These are phyloP conservation scores for Fraxinus nigra DNA, from an alignment of 305 asterid species.

Conservation along the genomic window DNA sequence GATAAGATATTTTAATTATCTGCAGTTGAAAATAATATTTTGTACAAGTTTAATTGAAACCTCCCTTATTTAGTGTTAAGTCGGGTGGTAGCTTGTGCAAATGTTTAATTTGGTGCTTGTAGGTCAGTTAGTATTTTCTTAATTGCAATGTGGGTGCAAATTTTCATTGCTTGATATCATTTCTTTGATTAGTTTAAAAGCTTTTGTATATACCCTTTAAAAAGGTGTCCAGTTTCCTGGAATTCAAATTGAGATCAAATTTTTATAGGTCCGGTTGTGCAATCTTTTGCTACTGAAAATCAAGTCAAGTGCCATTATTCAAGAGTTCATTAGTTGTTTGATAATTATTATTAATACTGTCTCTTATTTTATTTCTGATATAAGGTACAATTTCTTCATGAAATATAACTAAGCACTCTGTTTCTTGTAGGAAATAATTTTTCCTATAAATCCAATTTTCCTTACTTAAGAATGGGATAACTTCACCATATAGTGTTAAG, in stretches of 20 bases:
- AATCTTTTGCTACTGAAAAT: neutral
- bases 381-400: neutral
- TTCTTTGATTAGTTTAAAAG: neutral
- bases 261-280: neutral
- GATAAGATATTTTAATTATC: constrained; percentile 1
- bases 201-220: neutral
- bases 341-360: neutral
- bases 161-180: neutral
- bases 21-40: neutral
- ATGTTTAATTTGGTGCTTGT: neutral
- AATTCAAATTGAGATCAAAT: neutral
- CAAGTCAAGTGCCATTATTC: neutral
- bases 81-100: constrained; percentile 12
- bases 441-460: neutral
- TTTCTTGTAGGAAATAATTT: neutral
- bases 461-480: neutral
- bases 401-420: neutral
- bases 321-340: neutral
- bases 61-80: neutral
- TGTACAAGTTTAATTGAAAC: neutral
- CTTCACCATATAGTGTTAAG: neutral
- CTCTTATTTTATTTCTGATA: neutral
- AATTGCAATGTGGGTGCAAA: neutral
- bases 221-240: neutral
- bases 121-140: neutral